Base-by-base conservation (phyloP, 2,329 filamentous ascomycete genomes). In the Aureobasidium sp. region DNA sequence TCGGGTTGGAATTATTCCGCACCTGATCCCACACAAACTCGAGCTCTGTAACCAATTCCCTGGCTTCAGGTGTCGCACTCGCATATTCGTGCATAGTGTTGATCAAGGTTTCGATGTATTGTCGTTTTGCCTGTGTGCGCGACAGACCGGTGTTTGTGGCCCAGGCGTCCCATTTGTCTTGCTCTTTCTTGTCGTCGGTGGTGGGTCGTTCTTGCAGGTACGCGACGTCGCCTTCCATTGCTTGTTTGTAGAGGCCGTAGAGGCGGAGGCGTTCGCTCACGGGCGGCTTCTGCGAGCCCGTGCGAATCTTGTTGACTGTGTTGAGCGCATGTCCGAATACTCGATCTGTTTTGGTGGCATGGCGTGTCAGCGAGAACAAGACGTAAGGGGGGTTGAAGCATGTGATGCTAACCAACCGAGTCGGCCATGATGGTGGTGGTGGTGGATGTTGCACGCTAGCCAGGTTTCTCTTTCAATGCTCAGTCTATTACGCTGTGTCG, bases 21-120 rank as follows among this genome's bases (percentile, higher is more conserved):
- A 99, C 95, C 78, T 98, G 96, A 72, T 98, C 94, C 96, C 96
- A 99, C 45, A 99, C 95, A 74, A 98, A 99, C 80, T 99, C 96
- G n/a, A 99, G 88, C 79, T 99, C 96, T 13, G 90, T 87, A 43
- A 98, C 95, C 45, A 99, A 86, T 79, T 97, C 95, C 67, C 91
- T 88, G 10, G 94, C 94, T 76, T 97, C 94, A 56, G 91, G 87
- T 23, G 94, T 98, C 47, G 91, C 87, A 50, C 87, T 96, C 58
- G 96, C 96, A 82, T 97, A 98, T 76, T 90, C 89, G 82, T 98
- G 95, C 95, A 99, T 98, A 1, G 95, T 98, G 73, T 95, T 92
- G 78, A 99, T 97, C 67, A 99, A 84, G 23, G 93, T 95, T 74
- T 95, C 93, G 76, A 99, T 95, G 78, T 99, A 98, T 72, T 92